Evolutionary conservation across 192 early-diverging fungal species (phyloP).

Genomic region (Coemansia sp.): DNA sequence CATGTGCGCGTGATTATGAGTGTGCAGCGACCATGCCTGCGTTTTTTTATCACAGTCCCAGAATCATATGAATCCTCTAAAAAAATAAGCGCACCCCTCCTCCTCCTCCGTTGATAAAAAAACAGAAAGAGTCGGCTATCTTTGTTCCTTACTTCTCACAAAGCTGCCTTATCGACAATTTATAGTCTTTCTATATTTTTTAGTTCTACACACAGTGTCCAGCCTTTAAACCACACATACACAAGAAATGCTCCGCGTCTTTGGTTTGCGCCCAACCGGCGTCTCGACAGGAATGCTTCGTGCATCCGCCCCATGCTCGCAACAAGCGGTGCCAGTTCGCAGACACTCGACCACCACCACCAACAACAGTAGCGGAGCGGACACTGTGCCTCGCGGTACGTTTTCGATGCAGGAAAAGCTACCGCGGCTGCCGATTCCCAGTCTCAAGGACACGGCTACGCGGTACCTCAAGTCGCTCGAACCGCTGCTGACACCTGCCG

Average conservation of each 20-base stretch:
- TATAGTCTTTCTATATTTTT: too few species aligned
- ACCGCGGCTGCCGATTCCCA: conserved; percentile 85
- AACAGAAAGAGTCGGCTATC: too few species aligned
- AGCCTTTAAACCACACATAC: neutral
- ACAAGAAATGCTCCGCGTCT: conserved; percentile 1
- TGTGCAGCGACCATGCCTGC: too few species aligned
- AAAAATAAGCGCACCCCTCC: too few species aligned
- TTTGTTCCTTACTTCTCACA: too few species aligned
- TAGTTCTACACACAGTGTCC: too few species aligned
- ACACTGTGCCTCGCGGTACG: conserved; percentile 24
- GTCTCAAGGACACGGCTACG: conserved; percentile 70
- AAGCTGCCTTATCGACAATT: too few species aligned
- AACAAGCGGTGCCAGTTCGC: conserved; percentile 2
- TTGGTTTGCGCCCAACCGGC: neutral
- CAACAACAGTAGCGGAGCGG: neutral
- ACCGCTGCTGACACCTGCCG: conserved; percentile 65
- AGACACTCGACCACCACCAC: conserved; percentile 7
- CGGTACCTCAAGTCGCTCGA: conserved; percentile 77
- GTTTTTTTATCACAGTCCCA: too few species aligned
- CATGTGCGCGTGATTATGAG: too few species aligned
- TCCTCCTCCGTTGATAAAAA: too few species aligned
- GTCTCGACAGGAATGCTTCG: neutral
- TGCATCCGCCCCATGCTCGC: neutral
- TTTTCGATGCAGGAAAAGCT: conserved; percentile 71
- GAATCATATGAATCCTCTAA: too few species aligned